Percentiles rank a stretch among this genome's conserved stretches.
phyloP scores from a whole-genome alignment of 768 basidiomycete genomes.

The Naganishia friedmannii region DNA sequence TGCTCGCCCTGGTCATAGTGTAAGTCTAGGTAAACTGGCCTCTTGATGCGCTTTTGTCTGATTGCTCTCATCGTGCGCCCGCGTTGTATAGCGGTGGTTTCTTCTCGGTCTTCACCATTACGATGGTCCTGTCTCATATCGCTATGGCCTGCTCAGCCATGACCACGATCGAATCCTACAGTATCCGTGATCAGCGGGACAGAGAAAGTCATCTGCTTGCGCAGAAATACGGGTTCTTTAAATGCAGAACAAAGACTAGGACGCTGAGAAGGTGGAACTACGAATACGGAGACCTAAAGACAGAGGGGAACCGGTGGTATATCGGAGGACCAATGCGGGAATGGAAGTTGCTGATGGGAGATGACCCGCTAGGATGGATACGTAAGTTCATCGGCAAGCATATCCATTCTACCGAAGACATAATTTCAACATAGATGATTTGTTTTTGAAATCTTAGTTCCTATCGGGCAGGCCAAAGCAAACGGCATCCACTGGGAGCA shows the following conservation, averaged over 20 bases:
- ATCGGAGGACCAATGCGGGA: conserved; percentile 60
- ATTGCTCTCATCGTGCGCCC: background rate
- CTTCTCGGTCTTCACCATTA: conserved; percentile 67
- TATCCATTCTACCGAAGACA: background rate
- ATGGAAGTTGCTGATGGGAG: conserved; percentile 84
- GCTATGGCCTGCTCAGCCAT: conserved; percentile 63
- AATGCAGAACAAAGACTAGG: conserved; percentile 49
- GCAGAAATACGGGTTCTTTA: conserved; percentile 60
- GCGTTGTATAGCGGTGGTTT: conserved; percentile 60
- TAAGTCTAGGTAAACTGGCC: conserved; percentile 53
- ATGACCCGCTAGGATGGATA: conserved; percentile 67
- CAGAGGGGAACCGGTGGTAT: conserved; percentile 87
- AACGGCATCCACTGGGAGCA: conserved; percentile 46
- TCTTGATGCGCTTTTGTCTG: background rate
- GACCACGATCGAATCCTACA: conserved; percentile 78
- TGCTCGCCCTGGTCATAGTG: conserved; percentile 72
- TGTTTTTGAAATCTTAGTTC: conserved; percentile 37
- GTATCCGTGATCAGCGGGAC: conserved; percentile 62
- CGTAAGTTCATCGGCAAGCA: conserved; percentile 58
- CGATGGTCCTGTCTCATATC: conserved; percentile 63
- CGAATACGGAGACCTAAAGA: conserved; percentile 74
- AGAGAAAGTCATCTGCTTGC: conserved; percentile 61
- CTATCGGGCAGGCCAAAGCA: conserved; percentile 45
- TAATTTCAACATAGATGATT: background rate
- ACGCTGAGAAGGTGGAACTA: conserved; percentile 61